Evolutionary conservation across 2,329 filamentous ascomycete genomes (phyloP), one percentile per base, ranked within the genome.

Genomic region (Calonectria leucothoes): DNA sequence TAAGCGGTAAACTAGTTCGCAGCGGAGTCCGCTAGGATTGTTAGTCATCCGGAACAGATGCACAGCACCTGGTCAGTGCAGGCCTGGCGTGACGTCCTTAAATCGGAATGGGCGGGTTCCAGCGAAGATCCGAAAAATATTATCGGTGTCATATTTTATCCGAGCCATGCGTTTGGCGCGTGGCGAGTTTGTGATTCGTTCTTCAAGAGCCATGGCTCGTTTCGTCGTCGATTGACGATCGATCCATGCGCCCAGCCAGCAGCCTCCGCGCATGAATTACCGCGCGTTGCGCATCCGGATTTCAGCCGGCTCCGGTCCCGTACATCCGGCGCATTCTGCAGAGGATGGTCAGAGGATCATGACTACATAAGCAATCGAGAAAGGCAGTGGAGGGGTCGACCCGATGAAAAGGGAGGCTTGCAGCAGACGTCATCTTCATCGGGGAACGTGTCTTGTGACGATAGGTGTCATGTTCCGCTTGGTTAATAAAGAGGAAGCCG

Each of bases 231-330:
- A 17, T 29, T 17, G 25, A 48, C 29, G 10, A 17, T 29, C 20
- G 37, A 48, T 64, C 37, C 59, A 48, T 64, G 59, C 17, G 4
- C 8, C 39, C 12, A n/a, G 31, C 48, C 48, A 61, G 27, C 12
- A 48, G 25, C 59, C 25, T 37, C 27, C 59, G 23, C 35, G 55
- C 59, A 48, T 48, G 27, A 71, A 61, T 20, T 29, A 63, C 69
- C 59, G 77, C 74, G 64, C 51, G 65, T 73, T 67, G 64, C 55
- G 39, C 72, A 37, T 55, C 78, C 78, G 78, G 78, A 72, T 29
- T 80, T 76, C 77, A 79, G 66, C 78, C 78, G 78, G 69, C 35
- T 29, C 27, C 61, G 71, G 71, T 42, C 74, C 74, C 74, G 49
- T 49, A 66, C 45, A 55, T 78, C 75, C 78, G 74, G 66, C 25